These are phyloP conservation scores for Eutrema yunnanense DNA, from an alignment of 345 rosid genomes.

Conservation along the genomic window DNA sequence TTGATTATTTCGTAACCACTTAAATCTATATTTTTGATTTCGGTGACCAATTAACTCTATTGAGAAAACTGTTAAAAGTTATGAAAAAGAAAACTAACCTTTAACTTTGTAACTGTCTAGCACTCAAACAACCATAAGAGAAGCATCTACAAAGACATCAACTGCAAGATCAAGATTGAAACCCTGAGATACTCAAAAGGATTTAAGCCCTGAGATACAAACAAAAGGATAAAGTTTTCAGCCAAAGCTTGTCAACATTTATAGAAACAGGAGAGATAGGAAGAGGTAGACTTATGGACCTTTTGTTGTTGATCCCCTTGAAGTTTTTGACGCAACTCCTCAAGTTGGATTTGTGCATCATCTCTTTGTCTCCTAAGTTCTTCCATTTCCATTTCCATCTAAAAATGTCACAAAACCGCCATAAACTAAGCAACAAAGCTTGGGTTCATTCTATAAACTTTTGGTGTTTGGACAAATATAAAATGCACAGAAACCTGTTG, in stretches of 20 bases:
- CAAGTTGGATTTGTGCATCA: conserved; percentile 70
- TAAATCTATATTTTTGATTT: too few species aligned
- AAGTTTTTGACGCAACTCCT: conserved; percentile 72
- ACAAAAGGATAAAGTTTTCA: conserved; percentile 16
- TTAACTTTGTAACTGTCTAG: too few species aligned
- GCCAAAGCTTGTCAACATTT: not conserved
- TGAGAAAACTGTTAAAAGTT: too few species aligned
- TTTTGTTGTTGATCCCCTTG: conserved; percentile 54
- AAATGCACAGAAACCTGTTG: conserved; percentile 49
- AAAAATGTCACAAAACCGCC: conserved; percentile 12
- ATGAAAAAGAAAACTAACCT: too few species aligned
- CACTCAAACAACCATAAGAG: too few species aligned
- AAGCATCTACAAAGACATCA: too few species aligned
- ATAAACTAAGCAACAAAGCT: not conserved
- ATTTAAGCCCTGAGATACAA: conserved; percentile 39
- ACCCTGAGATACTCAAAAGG: conserved; percentile 26
- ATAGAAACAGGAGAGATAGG: not conserved
- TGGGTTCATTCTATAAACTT: not conserved
- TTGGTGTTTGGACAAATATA: not conserved
- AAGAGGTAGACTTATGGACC: conserved; percentile 10
- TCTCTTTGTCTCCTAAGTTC: conserved; percentile 88
- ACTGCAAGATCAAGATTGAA: too few species aligned
- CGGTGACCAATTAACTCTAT: too few species aligned
- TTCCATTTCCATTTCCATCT: conserved; percentile 98
- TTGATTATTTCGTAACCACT: too few species aligned